Base-by-base conservation (phyloP, 805 yeast species). In the Lipomyces chichibuensis region DNA sequence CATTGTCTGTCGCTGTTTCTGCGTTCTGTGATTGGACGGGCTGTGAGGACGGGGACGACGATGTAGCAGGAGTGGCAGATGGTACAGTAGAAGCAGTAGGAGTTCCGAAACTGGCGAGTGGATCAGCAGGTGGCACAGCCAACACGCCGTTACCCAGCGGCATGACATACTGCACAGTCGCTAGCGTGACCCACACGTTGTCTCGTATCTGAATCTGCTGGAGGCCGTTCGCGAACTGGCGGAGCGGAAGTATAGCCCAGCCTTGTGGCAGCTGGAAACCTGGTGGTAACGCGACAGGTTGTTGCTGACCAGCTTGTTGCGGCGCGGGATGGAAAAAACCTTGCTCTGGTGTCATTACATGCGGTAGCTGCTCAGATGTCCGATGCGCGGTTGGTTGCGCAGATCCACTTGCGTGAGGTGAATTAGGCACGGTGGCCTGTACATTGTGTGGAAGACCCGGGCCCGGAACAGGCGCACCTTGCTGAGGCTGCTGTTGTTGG, bases 181-280 rank as follows among this genome's bases (percentile, higher is more conserved):
- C 57, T 14, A 68, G 57, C 14, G 71, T 68, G 17, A 68, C 37
- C 71, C 71, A 68, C 17, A 68, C 71, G 33, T 68, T 68, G 32
- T 68, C 70, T 14, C 71, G 56, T 20, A 68, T 63, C 60, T 68
- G 71, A 33, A 68, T 33, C 32, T 68, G 71, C 33, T 68, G 71
- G 33, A 63, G 55, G 3, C 71, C 71, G 35, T 66, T 66, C 2
- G 70, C 53, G 23, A 63, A 59, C 35, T 68, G 70, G n/a, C 71
- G 63, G 62, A 81, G 56, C 32, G 73, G 73, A n/a, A 70, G 65
- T 20, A 70, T 39, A n/a, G 72, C 71, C 73, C 73, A 70, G 23
- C 72, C 73, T 11, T 23, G 64, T 8, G 70, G 73, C n/a, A 70
- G 55, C 23, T 46, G 60, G 39, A 69, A 69, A 8, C 64, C 68